Percentiles rank a stretch among this genome's conserved stretches.
These are phyloP conservation scores for Dryas octopetala DNA, from an alignment of 306 rosid genomes.

Conservation along the genomic window DNA sequence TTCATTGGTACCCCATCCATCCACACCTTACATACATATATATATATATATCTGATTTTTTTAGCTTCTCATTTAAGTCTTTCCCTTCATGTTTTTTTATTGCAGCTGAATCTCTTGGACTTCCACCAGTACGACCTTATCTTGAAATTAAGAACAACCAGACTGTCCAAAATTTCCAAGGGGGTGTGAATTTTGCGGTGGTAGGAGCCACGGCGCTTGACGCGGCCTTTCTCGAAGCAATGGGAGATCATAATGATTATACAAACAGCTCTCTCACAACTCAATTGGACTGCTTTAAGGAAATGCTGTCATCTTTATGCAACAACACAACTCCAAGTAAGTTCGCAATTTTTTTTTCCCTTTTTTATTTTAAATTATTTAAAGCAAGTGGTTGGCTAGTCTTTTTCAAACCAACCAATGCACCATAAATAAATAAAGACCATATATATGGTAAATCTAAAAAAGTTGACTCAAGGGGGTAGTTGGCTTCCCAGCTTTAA, in stretches of 20 bases:
- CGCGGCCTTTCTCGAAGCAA: slow-evolving; percentile 24
- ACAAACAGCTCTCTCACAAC: slow-evolving; percentile 37
- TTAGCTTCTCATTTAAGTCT: neutral
- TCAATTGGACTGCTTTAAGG: slow-evolving; percentile 57
- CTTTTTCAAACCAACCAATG: neutral
- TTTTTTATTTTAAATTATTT: neutral
- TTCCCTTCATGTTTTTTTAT: neutral
- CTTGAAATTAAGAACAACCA: slow-evolving; percentile 26
- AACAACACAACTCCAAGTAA: slow-evolving; percentile 34
- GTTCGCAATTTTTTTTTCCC: neutral
- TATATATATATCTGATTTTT: too few species aligned
- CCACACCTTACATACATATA: too few species aligned
- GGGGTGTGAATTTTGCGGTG: slow-evolving; percentile 56
- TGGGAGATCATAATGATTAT: neutral
- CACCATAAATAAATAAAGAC: neutral
- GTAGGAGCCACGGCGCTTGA: slow-evolving; percentile 58
- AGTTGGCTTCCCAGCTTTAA: too few species aligned
- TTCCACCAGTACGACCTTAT: slow-evolving; percentile 46
- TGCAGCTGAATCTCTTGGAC: slow-evolving; percentile 47
- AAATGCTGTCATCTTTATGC: slow-evolving; percentile 34
- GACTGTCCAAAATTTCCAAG: neutral
- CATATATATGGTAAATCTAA: neutral
- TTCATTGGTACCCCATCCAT: slow-evolving; percentile 13
- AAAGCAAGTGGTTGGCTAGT: neutral
- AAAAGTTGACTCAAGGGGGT: neutral